phyloP scores from a whole-genome alignment of 2,329 filamentous ascomycete genomes.

The Fusarium floridanum region DNA sequence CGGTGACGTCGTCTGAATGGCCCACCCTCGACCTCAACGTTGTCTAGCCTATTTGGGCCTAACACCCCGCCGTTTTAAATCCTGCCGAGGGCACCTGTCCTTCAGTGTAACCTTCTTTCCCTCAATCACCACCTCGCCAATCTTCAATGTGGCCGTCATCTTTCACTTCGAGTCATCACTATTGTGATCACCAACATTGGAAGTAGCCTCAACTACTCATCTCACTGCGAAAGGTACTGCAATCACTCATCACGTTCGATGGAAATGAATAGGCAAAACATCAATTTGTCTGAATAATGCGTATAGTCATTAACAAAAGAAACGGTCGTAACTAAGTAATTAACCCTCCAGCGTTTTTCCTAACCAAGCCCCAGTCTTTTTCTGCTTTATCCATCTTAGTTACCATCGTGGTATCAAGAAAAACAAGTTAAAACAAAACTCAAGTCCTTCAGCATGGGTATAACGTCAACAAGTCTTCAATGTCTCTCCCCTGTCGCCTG shows the following conservation, averaged over 20 bases:
- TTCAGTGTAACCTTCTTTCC: background rate
- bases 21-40: background rate
- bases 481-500: constrained; percentile 6
- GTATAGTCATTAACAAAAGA: constrained; percentile 38
- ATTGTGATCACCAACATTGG: background rate
- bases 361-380: constrained; percentile 24
- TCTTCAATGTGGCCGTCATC: background rate
- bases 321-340: constrained; percentile 31
- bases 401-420: constrained; percentile 42
- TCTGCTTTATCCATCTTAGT: constrained; percentile 32
- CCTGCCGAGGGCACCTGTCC: background rate
- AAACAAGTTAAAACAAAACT: constrained; percentile 33
- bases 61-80: background rate
- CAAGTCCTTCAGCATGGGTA: constrained; percentile 42
- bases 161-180: background rate
- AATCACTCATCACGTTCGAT: background rate
- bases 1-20: constrained; percentile 33
- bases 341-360: constrained; percentile 18
- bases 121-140: background rate
- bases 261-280: background rate
- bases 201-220: background rate
- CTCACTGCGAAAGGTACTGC: background rate
- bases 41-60: constrained; percentile 23
- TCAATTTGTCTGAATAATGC: constrained; percentile 39
- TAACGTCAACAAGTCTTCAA: constrained; percentile 34